These are phyloP conservation scores for Pleurotus platypus DNA, from an alignment of 768 basidiomycete genomes.

Conservation along the genomic window DNA sequence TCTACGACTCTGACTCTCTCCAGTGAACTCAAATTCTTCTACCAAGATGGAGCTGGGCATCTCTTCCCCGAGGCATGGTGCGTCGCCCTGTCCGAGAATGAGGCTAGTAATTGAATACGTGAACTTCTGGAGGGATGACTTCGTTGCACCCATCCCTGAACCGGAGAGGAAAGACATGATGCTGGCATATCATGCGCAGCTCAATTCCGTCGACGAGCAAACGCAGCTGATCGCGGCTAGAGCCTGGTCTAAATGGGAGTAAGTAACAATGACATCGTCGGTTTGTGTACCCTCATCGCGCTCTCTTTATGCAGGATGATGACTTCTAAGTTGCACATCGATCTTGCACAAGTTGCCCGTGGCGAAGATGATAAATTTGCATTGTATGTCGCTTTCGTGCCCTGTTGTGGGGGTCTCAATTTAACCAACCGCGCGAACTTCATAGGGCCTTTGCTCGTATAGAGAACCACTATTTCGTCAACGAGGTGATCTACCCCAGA, in stretches of 20 bases:
- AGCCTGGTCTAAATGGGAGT: constrained; percentile 93
- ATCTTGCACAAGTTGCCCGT: constrained; percentile 61
- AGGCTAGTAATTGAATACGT: too few species aligned
- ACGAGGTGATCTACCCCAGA: constrained; percentile 44
- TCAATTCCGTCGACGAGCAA: constrained; percentile 69
- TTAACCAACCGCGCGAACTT: background rate
- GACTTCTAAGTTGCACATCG: constrained; percentile 72
- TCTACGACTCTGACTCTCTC: background rate
- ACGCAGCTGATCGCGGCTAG: constrained; percentile 67
- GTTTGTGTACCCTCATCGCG: background rate
- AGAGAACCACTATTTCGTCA: constrained; percentile 90
- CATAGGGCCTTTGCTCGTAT: constrained; percentile 80
- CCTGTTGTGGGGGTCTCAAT: background rate
- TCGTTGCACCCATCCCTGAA: constrained; percentile 76
- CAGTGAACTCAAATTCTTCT: constrained; percentile 88
- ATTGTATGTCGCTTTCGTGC: constrained; percentile 41
- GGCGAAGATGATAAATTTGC: constrained; percentile 76
- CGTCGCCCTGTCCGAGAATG: constrained; percentile 4
- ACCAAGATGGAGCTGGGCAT: constrained; percentile 80
- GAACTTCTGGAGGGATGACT: constrained; percentile 65
- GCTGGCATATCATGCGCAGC: constrained; percentile 76
- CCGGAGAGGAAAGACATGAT: constrained; percentile 77
- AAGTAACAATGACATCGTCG: constrained; percentile 20
- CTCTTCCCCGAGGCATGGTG: constrained; percentile 89
- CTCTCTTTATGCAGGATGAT: constrained; percentile 55